Conservation (phyloP, 2,329 filamentous ascomycete species). For the Fusarium guadeloupense region DNA sequence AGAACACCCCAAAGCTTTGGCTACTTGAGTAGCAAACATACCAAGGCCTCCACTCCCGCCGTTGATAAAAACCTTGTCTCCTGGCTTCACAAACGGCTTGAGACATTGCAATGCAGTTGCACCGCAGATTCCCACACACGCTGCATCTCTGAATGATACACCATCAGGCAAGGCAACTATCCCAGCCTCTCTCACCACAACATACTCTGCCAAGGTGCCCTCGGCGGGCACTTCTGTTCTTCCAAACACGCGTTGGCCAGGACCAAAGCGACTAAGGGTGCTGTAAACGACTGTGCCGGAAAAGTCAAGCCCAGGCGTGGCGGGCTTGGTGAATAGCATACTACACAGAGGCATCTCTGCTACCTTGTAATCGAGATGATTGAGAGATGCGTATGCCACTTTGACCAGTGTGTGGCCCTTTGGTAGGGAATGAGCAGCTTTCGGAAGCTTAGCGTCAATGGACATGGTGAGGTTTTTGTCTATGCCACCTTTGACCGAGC, state of each 20-base stretch:
- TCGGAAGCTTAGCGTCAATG: constrained; percentile 14
- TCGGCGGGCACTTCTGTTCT: constrained; percentile 13
- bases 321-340: constrained; percentile 15
- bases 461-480: constrained; percentile 20
- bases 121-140: constrained; percentile 28
- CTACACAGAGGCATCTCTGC: constrained; percentile 27
- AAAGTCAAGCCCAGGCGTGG: constrained; percentile 32
- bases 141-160: constrained; percentile 14
- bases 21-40: constrained; percentile 27
- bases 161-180: neutral
- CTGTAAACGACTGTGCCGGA: constrained; percentile 24
- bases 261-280: neutral
- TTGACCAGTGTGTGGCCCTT: constrained; percentile 23
- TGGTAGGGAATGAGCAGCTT: neutral
- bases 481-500: constrained; percentile 26
- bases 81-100: neutral
- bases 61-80: constrained; percentile 15
- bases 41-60: constrained; percentile 33
- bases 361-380: constrained; percentile 35
- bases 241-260: constrained; percentile 20
- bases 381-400: constrained; percentile 33
- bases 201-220: constrained; percentile 31
- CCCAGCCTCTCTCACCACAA: constrained; percentile 13
- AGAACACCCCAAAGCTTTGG: constrained; percentile 17
- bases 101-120: constrained; percentile 18